Base-by-base conservation (phyloP, 2,329 filamentous ascomycete genomes). In the Monilinia fructicola region DNA sequence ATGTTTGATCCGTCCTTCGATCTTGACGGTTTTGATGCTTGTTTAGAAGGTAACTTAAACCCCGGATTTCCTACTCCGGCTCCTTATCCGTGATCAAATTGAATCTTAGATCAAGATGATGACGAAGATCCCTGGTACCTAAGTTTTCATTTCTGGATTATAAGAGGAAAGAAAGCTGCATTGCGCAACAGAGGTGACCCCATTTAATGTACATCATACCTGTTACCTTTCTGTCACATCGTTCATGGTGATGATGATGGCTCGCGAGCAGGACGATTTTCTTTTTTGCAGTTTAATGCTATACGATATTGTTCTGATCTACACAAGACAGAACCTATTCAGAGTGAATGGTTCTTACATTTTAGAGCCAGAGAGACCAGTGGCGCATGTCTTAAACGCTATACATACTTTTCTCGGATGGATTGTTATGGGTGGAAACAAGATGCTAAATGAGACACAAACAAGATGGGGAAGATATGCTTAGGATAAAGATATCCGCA, bases 1-100 rank as follows among this genome's bases (percentile, higher is more conserved):
- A 69, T 72, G 66, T 73, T 74, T 55, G 72, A 74, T 62, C 72
- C 71, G 18, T 64, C 66, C 2, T 73, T 74, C 26, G 69, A 73
- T 56, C 68, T 73, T 9, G 69, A 72, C 38, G 64, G 69, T 11
- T 69, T 74, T 28, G 72, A 74, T 69, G 69, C 70, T 48, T 69
- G 58, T 42, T 63, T 74, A 26, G 69, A 71, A 53, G 68, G 70
- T 12, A 72, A 68, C 61, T 54, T 73, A 18, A 70, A 73, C 42
- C 66, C 35, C 5, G 63, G 54, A 10, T 70, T 71, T 64, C 67
- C 69, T n/a, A 61, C 58, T n/a, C 44, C 44, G 3, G 58, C 44
- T n/a, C n/a, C 58, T 61, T 35, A 21, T 61, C 14, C 31, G 14
- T 61, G 16, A 61, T 55, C n/a, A 50, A 35, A 50, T 2, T n/a